Conservation (phyloP, 2,329 filamentous ascomycete genomes). For the Penicillium sp. region DNA sequence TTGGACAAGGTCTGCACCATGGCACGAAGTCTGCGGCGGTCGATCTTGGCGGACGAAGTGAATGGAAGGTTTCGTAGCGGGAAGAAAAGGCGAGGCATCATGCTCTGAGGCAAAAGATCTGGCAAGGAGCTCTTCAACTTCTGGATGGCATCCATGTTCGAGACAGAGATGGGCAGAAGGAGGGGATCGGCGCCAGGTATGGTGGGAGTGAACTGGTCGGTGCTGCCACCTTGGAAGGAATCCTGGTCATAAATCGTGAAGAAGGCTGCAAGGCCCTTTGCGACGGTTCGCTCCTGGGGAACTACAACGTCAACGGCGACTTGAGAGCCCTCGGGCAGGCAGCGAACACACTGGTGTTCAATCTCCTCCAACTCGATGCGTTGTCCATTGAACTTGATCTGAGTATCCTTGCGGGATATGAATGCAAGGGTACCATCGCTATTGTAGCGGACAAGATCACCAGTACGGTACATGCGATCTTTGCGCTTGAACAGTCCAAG, state of each 20-base stretch:
- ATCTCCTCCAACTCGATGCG: slow-evolving; percentile 55
- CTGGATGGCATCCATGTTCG: slow-evolving; percentile 33
- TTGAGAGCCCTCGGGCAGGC: slow-evolving; percentile 45
- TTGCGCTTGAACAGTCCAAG: slow-evolving; percentile 32
- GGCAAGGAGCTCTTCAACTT: slow-evolving; percentile 36
- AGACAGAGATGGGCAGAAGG: slow-evolving; percentile 36
- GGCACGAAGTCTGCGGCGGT: slow-evolving; percentile 47
- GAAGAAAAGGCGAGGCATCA: slow-evolving; percentile 53
- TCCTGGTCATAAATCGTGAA: slow-evolving; percentile 36
- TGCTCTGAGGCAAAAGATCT: slow-evolving; percentile 46
- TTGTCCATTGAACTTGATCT: slow-evolving; percentile 53
- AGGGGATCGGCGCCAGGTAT: slow-evolving; percentile 30
- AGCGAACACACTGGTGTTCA: slow-evolving; percentile 50
- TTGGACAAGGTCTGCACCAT: slow-evolving; percentile 46
- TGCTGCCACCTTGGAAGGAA: slow-evolving; percentile 31
- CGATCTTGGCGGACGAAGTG: slow-evolving; percentile 52
- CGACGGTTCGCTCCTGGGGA: slow-evolving; percentile 38
- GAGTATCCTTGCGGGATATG: slow-evolving; percentile 42
- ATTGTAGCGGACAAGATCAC: slow-evolving; percentile 47
- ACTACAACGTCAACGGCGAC: slow-evolving; percentile 53
- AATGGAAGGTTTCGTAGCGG: slow-evolving; percentile 50
- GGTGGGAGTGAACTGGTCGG: slow-evolving; percentile 26
- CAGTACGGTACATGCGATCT: slow-evolving; percentile 47
- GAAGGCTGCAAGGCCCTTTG: slow-evolving; percentile 43
- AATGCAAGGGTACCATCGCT: slow-evolving; percentile 42